These are phyloP conservation scores for Mycena rebaudengoi DNA, from an alignment of 768 basidiomycete genomes.

Conservation along the genomic window DNA sequence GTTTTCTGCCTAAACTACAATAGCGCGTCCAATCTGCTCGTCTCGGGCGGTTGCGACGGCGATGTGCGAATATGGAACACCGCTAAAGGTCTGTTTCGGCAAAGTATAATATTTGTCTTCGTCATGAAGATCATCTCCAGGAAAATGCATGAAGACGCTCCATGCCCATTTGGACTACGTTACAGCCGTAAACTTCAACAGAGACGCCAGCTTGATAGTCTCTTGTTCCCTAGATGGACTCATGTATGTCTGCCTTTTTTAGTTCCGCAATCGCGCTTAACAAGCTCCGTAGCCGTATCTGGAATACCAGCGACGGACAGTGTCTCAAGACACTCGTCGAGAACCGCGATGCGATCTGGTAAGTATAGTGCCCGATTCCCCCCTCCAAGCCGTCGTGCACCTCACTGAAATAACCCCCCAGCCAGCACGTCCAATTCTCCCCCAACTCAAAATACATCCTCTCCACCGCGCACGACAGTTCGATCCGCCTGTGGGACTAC, in stretches of 20 bases:
- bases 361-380: slow-evolving; percentile 22
- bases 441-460: slow-evolving; percentile 96
- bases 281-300: slow-evolving; percentile 79
- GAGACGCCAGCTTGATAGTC: slow-evolving; percentile 90
- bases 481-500: slow-evolving; percentile 95
- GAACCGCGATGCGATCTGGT: slow-evolving; percentile 88
- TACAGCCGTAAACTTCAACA: slow-evolving; percentile 93
- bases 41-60: slow-evolving; percentile 93
- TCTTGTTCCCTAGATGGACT: slow-evolving; percentile 93
- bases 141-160: slow-evolving; percentile 84
- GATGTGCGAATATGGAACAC: slow-evolving; percentile 94
- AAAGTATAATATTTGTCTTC: slow-evolving; percentile 15
- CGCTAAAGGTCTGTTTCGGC: slow-evolving; percentile 64
- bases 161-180: slow-evolving; percentile 96
- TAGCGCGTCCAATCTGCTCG: slow-evolving; percentile 85
- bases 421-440: slow-evolving; percentile 93
- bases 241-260: slow-evolving; percentile 66
- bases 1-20: slow-evolving; percentile 96
- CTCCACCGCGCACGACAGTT: slow-evolving; percentile 92
- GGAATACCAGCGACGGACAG: slow-evolving; percentile 92
- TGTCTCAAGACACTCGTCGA: slow-evolving; percentile 97
- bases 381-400: neutral
- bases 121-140: slow-evolving; percentile 56
- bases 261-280: slow-evolving; percentile 2
- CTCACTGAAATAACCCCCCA: slow-evolving; percentile 35